Evolutionary conservation across 345 rosid genomes (phyloP), one percentile per base, ranked within the genome.

Genomic region (Microthlaspi erraticum): DNA sequence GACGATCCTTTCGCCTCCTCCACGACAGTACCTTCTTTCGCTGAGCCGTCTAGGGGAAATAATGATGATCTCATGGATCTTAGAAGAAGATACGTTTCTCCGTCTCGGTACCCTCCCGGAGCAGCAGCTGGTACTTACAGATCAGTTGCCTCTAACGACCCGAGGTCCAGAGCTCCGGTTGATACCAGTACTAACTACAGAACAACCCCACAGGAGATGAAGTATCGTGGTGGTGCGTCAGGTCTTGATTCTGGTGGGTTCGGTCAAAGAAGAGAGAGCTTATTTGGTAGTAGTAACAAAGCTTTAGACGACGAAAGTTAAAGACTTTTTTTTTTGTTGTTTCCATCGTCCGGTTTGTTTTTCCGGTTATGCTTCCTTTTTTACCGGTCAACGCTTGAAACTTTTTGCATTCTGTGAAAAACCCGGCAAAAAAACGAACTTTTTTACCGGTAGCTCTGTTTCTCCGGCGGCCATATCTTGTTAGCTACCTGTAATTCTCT

Each of bases 1-100:
- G 92, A 89, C 29, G 98, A 93, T 61, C 93, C 96, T 34, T 93
- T 93, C 62, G 55, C 69, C 63, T 83, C 96, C 14, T 83, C 96
- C 14, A 37, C 84, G 23, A 41, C 84, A 26, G 61, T 26, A 36
- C 50, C 88, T 50, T 59, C 93, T 10, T 83, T 80, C 48, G 65
- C 70, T 5, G 97, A 88, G 23, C 79, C 96, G 32, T 74, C 96
- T 29, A 77, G 94, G 5, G 83, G 94, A 81, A 82, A 64, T 42
- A 82, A 64, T 42, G 70, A 79, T 16, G 92, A 87, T 23, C 72
- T 81, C 6, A 79, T 83, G 86, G 96, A 89, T 34, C 66, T 89
- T 29, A 81, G 97, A 33, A 80, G 90, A 78, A 82, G 93, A 41
- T 91, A 85, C 45, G 78, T 56, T 34, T 89, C 98, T 20, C 93